phyloP scores from a whole-genome alignment of 2,329 filamentous ascomycete species.

The Calonectria honghensis region DNA sequence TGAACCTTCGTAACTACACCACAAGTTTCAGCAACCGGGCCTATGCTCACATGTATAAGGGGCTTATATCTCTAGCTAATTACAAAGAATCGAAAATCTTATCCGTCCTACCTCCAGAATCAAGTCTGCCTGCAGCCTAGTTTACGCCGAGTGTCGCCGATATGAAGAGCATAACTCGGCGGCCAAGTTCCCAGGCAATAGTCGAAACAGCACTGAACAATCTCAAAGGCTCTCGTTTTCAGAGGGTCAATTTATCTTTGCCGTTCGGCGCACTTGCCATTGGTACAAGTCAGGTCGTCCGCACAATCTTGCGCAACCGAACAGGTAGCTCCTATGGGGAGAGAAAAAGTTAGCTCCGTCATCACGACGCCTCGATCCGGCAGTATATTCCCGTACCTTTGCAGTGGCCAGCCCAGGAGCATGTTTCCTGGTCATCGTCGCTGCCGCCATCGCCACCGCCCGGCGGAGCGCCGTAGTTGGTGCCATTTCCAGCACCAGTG shows the following conservation, averaged over 20 bases:
- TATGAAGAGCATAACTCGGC: background rate
- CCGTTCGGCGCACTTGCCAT: constrained; percentile 23
- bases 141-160: background rate
- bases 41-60: background rate
- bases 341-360: background rate
- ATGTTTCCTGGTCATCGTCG: background rate
- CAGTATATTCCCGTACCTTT: background rate
- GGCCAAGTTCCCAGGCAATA: background rate
- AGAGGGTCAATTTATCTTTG: background rate
- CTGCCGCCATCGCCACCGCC: background rate
- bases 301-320: constrained; percentile 23
- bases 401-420: constrained; percentile 27
- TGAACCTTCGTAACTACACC: background rate
- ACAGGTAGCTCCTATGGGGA: constrained; percentile 21
- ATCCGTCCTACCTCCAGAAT: background rate
- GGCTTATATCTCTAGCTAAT: background rate
- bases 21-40: too few relatives aligned
- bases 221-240: background rate
- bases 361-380: background rate
- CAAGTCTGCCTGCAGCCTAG: background rate
- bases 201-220: background rate
- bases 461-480: background rate
- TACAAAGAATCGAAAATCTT: background rate
- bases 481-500: background rate
- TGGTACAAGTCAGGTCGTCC: constrained; percentile 23